Base-by-base conservation (phyloP, 495 filamentous ascomycete genomes). In the Mycothermus thermophilus region DNA sequence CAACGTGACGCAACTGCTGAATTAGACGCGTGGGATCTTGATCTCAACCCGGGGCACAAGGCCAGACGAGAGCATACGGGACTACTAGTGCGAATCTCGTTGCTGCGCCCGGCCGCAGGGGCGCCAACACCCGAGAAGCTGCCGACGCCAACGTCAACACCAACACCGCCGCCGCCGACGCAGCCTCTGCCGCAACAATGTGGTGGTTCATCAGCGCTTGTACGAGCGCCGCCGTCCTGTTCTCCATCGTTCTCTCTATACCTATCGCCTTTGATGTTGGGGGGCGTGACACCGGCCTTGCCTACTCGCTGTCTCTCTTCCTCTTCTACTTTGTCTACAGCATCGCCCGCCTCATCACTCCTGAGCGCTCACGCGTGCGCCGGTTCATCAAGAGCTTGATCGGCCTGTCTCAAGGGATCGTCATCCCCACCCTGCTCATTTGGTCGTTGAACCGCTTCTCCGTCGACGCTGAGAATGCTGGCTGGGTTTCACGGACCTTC, bases 251-350 rank as follows among this genome's bases (percentile, higher is more conserved):
- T 52, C 75, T 94, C 47, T 90, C 83, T 33, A 83, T 96, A 56
- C 90, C 90, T 38, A 74, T 97, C 36, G 79, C 90, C 43, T 97
- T 95, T 59, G 90, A 97, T 66, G 86, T 97, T 49, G 90, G 90
- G 53, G 90, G 90, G 32, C 76, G 85, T 54, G 83, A 85, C 42
- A 87, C 84, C 55, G 90, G 90, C 44, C 72, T 97, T 46, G 85
- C 83, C 46, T 95, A 83, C 60, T 93, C 84, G 43, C 71, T 94
- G 26, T 74, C 83, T 9, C 71, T 97, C 13, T 79, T 86, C 23
- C 61, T 65, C 42, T 94, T 92, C 64, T 95, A 97, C 63, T 80
- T 92, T 50, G 60, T 87, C 47, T 83, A 90, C 57, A 92, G 83
- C 23, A 62, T 76, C 35, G 66, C 83, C 45, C 81, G 78, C 44